These are phyloP conservation scores for Monilinia polystroma DNA, from an alignment of 2,329 filamentous ascomycete genomes.

Conservation along the genomic window DNA sequence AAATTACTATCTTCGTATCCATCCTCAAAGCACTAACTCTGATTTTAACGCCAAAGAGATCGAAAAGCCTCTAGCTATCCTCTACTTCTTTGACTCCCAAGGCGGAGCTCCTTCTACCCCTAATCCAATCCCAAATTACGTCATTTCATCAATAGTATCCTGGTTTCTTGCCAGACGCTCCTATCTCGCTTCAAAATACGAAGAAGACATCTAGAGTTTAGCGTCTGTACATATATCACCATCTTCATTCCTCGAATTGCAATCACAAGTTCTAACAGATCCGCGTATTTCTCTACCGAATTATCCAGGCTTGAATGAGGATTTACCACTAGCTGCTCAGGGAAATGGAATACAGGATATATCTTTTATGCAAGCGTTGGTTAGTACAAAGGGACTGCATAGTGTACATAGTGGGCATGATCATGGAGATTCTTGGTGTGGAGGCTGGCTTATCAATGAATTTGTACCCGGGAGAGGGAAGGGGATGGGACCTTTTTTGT, in stretches of 20 bases:
- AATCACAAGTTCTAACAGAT: constrained; percentile 35
- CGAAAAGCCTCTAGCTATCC: constrained; percentile 46
- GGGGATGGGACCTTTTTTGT: constrained; percentile 49
- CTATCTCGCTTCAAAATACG: constrained; percentile 38
- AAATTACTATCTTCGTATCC: constrained; percentile 56
- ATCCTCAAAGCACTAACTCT: constrained; percentile 36
- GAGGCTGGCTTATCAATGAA: constrained; percentile 47
- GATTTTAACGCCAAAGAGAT: constrained; percentile 14
- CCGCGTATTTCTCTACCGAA: constrained; percentile 38
- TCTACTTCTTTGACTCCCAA: constrained; percentile 73
- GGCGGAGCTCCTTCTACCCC: constrained; percentile 49
- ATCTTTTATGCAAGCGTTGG: constrained; percentile 62
- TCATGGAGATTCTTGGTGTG: constrained; percentile 62
- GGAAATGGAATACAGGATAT: constrained; percentile 48
- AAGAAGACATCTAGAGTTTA: constrained; percentile 47
- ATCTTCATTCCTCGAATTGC: constrained; percentile 45
- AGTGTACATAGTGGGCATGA: constrained; percentile 65
- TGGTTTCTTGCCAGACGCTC: constrained; percentile 47
- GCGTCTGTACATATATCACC: constrained; percentile 57
- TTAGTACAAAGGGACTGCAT: constrained; percentile 54
- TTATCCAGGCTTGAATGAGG: constrained; percentile 50
- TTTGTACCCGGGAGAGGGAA: constrained; percentile 30
- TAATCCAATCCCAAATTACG: constrained; percentile 44
- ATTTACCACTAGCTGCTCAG: constrained; percentile 41
- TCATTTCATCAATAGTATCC: constrained; percentile 45